Evolutionary conservation across 768 basidiomycete species (phyloP).

Genomic region (Podaxis sp.): DNA sequence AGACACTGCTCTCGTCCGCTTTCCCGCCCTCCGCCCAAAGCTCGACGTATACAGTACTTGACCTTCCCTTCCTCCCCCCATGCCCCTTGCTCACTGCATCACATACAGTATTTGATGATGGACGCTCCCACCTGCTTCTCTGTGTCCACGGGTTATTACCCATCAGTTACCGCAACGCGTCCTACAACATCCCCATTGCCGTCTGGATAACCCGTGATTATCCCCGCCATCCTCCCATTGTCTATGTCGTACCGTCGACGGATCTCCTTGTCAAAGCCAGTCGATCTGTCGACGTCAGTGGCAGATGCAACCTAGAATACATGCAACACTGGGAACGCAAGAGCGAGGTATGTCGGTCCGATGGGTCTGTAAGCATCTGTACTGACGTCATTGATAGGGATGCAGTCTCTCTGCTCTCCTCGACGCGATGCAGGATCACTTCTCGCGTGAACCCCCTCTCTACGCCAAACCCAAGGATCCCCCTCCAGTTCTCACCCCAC

Average conservation of each 20-base stretch:
- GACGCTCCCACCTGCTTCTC: constrained; percentile 86
- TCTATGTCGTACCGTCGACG: constrained; percentile 87
- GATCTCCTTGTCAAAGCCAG: constrained; percentile 86
- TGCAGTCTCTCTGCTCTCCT: constrained; percentile 73
- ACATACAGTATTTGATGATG: constrained; percentile 82
- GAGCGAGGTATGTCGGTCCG: constrained; percentile 59
- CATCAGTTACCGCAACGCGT: constrained; percentile 66
- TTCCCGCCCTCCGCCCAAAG: constrained; percentile 64
- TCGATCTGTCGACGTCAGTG: constrained; percentile 76
- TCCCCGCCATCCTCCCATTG: constrained; percentile 76
- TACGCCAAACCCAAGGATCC: constrained; percentile 70
- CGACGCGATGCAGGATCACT: constrained; percentile 74
- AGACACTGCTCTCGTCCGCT: constrained; percentile 50
- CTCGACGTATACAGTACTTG: constrained; percentile 74
- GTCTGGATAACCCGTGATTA: constrained; percentile 87
- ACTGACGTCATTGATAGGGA: constrained; percentile 41
- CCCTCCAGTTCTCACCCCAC: background rate
- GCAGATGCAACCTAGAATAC: constrained; percentile 65
- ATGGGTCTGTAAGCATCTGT: constrained; percentile 13
- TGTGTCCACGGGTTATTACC: constrained; percentile 90
- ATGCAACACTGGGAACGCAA: constrained; percentile 76
- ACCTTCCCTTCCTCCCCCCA: constrained; percentile 3
- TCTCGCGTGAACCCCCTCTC: constrained; percentile 84
- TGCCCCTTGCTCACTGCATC: constrained; percentile 13
- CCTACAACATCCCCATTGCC: constrained; percentile 93